phyloP scores from a whole-genome alignment of 2,329 filamentous ascomycete species.

The Colletotrichum cordylinicola region DNA sequence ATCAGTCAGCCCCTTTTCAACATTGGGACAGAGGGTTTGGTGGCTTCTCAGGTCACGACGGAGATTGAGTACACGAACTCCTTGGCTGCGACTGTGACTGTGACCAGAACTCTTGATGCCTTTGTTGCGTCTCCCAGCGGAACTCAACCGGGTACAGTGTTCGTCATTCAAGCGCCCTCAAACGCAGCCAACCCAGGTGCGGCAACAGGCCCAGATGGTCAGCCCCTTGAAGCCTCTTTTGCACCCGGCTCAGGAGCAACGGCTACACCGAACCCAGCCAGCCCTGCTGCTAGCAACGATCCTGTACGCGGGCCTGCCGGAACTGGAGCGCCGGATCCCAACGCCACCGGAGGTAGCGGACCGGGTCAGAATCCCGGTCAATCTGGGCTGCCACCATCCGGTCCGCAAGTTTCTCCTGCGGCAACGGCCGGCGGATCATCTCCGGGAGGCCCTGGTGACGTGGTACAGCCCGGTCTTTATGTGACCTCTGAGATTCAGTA shows the following conservation, averaged over 20 bases:
- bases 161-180: not conserved
- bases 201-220: not conserved
- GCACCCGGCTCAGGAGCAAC: not conserved
- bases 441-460: not conserved
- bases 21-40: not conserved
- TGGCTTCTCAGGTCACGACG: not conserved
- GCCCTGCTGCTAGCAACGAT: not conserved
- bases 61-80: not conserved
- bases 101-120: not conserved
- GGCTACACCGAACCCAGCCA: not conserved
- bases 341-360: not conserved
- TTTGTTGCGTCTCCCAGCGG: slow-evolving; percentile 9
- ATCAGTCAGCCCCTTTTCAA: not conserved
- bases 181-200: not conserved
- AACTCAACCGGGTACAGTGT: slow-evolving; percentile 3
- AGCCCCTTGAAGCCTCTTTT: not conserved
- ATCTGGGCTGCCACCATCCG: not conserved
- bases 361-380: not conserved
- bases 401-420: not conserved
- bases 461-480: not conserved
- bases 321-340: not conserved
- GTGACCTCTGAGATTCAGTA: not conserved
- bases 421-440: not conserved
- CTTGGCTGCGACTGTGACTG: not conserved
- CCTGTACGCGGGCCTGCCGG: not conserved